Evolutionary conservation across 768 basidiomycete species (phyloP).

Genomic region (Dioszegia aurantiaca): DNA sequence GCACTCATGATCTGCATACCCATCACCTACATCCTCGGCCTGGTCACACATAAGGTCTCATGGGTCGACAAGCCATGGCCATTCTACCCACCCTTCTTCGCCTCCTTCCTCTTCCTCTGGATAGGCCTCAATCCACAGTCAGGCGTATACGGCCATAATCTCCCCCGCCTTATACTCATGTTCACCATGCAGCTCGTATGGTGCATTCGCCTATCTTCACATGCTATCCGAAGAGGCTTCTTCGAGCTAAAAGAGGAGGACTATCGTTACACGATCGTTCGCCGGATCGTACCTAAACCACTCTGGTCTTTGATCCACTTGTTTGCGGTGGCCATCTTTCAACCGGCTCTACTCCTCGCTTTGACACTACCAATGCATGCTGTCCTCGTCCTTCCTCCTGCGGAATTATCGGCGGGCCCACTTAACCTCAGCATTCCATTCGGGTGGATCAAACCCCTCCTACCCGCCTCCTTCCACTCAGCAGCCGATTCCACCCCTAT

Average conservation of each 20-base stretch:
- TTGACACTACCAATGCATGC: slow-evolving; percentile 55
- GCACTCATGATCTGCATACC: slow-evolving; percentile 27
- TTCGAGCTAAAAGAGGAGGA: slow-evolving; percentile 64
- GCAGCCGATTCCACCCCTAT: slow-evolving; percentile 56
- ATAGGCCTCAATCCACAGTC: slow-evolving; percentile 57
- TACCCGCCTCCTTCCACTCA: slow-evolving; percentile 22
- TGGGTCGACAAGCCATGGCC: slow-evolving; percentile 66
- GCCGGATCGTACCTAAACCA: slow-evolving; percentile 60
- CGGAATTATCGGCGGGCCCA: slow-evolving; percentile 30
- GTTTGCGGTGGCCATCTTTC: slow-evolving; percentile 70
- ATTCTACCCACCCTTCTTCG: slow-evolving; percentile 71
- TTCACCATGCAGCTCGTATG: slow-evolving; percentile 61
- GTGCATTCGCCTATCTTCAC: slow-evolving; percentile 64
- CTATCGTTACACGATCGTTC: slow-evolving; percentile 83
- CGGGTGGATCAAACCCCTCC: slow-evolving; percentile 17
- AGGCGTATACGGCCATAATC: slow-evolving; percentile 64
- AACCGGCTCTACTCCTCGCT: slow-evolving; percentile 75
- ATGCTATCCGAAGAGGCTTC: slow-evolving; percentile 76
- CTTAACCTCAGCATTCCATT: slow-evolving; percentile 22
- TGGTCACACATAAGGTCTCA: slow-evolving; percentile 44
- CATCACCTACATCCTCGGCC: slow-evolving; percentile 34
- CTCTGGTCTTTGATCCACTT: slow-evolving; percentile 66
- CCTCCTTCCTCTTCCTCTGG: slow-evolving; percentile 73
- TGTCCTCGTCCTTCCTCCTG: slow-evolving; percentile 48
- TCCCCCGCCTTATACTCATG: slow-evolving; percentile 66